Evolutionary conservation across 768 basidiomycete genomes (phyloP).

Genomic region (Heimioporus sp.): DNA sequence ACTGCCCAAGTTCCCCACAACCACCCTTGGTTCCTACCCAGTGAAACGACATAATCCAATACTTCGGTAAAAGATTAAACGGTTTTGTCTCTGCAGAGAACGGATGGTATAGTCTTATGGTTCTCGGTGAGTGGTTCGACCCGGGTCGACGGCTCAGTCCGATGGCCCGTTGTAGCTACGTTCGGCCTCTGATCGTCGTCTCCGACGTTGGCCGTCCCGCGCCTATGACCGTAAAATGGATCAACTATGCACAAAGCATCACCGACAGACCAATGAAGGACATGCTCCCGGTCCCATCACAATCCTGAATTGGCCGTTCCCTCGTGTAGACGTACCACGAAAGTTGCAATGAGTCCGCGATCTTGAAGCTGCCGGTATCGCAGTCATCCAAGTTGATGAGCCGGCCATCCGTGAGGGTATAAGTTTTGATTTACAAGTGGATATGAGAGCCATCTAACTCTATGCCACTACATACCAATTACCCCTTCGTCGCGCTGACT

Average conservation of each 20-base stretch:
- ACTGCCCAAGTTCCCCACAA: conserved; percentile 97
- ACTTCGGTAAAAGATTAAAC: conserved; percentile 94
- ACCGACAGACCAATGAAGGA: conserved; percentile 97
- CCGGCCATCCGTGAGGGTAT: conserved; percentile 99
- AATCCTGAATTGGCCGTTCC: conserved; percentile 99
- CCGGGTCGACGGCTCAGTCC: conserved; percentile 6
- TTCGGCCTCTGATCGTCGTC: conserved; percentile 97
- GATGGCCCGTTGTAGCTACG: conserved; percentile 56
- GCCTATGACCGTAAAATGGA: conserved; percentile 97
- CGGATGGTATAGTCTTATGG: conserved; percentile 99
- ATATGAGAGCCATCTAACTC: not conserved
- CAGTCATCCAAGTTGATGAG: conserved; percentile 99
- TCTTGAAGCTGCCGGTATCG: conserved; percentile 94
- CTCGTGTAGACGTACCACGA: conserved; percentile 94
- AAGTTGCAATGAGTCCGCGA: conserved; percentile 97
- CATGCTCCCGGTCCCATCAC: conserved; percentile 98
- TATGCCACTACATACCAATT: conserved; percentile 43
- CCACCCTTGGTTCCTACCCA: conserved; percentile 98
- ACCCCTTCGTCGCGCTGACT: conserved; percentile 93
- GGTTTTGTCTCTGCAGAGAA: conserved; percentile 99
- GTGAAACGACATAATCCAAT: conserved; percentile 99
- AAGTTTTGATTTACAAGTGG: conserved; percentile 31
- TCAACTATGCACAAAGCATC: conserved; percentile 92
- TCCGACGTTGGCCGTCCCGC: conserved; percentile 92
- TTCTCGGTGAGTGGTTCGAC: conserved; percentile 64